These are phyloP conservation scores for Carex littledalei DNA, from an alignment of 176 grass and related monocot genomes.

Conservation along the genomic window DNA sequence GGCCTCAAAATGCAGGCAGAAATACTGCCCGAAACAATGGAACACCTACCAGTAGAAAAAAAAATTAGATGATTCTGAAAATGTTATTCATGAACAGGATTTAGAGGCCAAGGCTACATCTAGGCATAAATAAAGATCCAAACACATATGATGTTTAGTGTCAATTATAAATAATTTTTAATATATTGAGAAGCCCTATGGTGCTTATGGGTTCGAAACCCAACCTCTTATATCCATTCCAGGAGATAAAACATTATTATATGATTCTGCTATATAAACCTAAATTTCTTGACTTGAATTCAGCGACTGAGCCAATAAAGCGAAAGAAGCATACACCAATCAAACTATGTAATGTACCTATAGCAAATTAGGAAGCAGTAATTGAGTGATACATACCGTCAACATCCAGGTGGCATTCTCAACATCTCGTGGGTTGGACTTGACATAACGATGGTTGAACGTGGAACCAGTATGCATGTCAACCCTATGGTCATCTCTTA, in stretches of 20 bases:
- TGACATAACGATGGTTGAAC: conserved; percentile 98
- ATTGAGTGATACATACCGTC: conserved; percentile 52
- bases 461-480: conserved; percentile 91
- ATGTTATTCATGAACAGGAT: background rate
- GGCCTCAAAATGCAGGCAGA: conserved; percentile 93
- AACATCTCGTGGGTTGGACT: conserved; percentile 81
- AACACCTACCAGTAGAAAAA: conserved; percentile 46
- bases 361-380: background rate
- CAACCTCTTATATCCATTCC: background rate
- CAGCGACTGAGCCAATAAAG: background rate
- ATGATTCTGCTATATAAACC: background rate
- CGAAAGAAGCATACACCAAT: background rate
- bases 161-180: background rate
- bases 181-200: background rate
- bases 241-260: background rate
- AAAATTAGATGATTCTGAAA: background rate
- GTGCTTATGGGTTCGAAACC: background rate
- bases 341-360: background rate
- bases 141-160: background rate
- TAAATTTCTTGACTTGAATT: background rate
- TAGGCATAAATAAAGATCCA: background rate
- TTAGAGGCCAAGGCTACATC: background rate
- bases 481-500: conserved; percentile 85
- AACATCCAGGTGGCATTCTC: conserved; percentile 98
- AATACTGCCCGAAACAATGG: conserved; percentile 89